phyloP scores from a whole-genome alignment of 495 filamentous ascomycete species.

The Aspergillus wentii region DNA sequence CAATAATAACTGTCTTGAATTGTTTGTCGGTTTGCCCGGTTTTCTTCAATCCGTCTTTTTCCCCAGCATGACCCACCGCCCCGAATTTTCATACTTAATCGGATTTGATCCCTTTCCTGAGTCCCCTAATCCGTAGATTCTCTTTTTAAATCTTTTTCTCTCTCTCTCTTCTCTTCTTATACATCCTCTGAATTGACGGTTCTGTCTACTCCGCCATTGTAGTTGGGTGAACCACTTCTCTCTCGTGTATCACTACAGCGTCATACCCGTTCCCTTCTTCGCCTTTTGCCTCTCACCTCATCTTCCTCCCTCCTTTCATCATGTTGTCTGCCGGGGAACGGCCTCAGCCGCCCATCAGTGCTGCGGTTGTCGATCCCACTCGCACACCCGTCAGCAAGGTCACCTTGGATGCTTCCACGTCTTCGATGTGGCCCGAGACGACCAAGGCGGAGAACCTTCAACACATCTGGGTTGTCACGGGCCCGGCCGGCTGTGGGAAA shows the following conservation, averaged over 20 bases:
- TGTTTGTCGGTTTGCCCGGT: no score
- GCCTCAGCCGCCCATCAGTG: slow-evolving; percentile 21
- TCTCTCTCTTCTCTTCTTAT: not conserved
- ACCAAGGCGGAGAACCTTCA: slow-evolving; percentile 38
- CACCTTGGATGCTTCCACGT: slow-evolving; percentile 16
- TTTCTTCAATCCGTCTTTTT: no score
- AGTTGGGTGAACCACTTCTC: not conserved
- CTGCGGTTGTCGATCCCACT: slow-evolving; percentile 19
- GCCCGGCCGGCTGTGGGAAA: slow-evolving; percentile 95
- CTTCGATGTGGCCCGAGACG: slow-evolving; percentile 14
- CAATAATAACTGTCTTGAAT: no score
- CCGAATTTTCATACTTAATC: no score
- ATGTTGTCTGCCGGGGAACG: slow-evolving; percentile 45
- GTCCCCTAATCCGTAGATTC: not conserved
- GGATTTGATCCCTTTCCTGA: no score
- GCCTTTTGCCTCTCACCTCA: not conserved
- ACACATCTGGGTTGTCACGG: slow-evolving; percentile 97
- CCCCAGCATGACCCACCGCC: no score
- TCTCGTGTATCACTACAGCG: slow-evolving; percentile 1
- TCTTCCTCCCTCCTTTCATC: slow-evolving; percentile 12
- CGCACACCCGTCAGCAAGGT: slow-evolving; percentile 15
- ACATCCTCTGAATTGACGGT: not conserved
- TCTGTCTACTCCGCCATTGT: not conserved
- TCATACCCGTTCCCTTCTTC: slow-evolving; percentile 1
- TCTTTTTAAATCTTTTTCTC: not conserved